phyloP scores from a whole-genome alignment of 331 rosid genomes.

The Arachis monticola region DNA sequence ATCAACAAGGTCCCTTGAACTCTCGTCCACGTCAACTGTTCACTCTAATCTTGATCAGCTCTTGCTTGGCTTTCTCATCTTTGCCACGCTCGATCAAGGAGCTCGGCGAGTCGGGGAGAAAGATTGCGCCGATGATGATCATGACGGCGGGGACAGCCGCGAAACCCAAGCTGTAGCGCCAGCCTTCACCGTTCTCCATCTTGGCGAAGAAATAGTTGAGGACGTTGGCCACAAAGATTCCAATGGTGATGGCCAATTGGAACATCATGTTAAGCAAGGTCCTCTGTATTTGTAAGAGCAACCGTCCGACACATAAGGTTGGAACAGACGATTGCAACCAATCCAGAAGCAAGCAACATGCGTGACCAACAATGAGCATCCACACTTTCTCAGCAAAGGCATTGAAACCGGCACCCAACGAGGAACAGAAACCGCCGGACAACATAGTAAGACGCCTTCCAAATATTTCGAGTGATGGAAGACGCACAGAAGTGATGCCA shows the following conservation, averaged over 20 bases:
- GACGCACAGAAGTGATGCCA: neutral
- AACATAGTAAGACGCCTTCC: neutral
- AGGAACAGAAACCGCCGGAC: neutral
- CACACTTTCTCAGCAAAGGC: neutral
- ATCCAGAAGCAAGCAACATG: neutral
- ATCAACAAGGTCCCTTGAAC: neutral
- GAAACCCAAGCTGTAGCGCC: too few species aligned
- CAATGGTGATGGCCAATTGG: neutral
- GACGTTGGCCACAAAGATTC: neutral
- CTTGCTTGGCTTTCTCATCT: neutral
- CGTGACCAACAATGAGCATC: neutral
- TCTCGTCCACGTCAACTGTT: neutral
- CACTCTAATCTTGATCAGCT: neutral
- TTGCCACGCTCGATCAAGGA: too few species aligned
- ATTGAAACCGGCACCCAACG: neutral
- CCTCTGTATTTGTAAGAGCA: neutral
- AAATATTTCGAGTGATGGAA: neutral
- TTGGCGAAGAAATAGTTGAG: neutral
- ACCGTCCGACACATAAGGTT: neutral
- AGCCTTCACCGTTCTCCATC: too few species aligned
- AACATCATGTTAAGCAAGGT: neutral
- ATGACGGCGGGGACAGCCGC: too few species aligned
- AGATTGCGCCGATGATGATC: too few species aligned
- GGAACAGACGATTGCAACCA: neutral
- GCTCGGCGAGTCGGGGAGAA: too few species aligned